These are phyloP conservation scores for Neolecta irregularis DNA, from an alignment of 1,139 yeast genomes.

Conservation along the genomic window DNA sequence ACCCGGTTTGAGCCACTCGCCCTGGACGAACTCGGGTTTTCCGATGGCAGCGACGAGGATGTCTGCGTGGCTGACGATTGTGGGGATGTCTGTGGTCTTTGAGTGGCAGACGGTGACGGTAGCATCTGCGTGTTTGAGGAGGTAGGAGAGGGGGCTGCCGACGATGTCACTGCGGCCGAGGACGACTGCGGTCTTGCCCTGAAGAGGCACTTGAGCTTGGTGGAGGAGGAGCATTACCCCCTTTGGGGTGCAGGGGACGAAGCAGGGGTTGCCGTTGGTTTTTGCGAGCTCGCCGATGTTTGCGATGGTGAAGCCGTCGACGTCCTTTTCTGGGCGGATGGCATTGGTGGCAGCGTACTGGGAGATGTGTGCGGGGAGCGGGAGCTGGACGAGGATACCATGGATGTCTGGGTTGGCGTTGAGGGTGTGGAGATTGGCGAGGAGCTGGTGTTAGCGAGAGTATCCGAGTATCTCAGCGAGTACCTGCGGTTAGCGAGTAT, in stretches of 20 bases:
- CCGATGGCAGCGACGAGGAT: constrained; percentile 90
- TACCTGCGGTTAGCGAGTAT: no score
- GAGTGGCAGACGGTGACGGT: constrained; percentile 83
- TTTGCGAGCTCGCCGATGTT: constrained; percentile 88
- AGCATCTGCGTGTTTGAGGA: constrained; percentile 64
- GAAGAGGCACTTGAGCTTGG: constrained; percentile 42
- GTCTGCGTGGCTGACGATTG: constrained; percentile 58
- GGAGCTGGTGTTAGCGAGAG: constrained; percentile 33
- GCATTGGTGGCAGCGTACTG: constrained; percentile 66
- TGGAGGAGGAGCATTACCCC: constrained; percentile 73
- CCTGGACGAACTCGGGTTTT: constrained; percentile 63
- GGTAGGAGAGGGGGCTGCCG: constrained; percentile 80
- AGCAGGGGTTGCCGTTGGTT: constrained; percentile 70
- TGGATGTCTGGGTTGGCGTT: constrained; percentile 59
- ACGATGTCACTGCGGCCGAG: constrained; percentile 94
- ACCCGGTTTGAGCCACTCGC: constrained; percentile 75
- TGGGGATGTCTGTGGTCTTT: constrained; percentile 47
- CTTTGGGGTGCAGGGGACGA: constrained; percentile 92
- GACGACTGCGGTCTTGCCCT: constrained; percentile 82
- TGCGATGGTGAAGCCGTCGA: constrained; percentile 85
- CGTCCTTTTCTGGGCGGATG: constrained; percentile 70
- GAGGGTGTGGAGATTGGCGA: constrained; percentile 42
- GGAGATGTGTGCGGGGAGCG: constrained; percentile 68
- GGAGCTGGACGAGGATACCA: constrained; percentile 84
- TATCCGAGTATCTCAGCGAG: no score